These are phyloP conservation scores for Xylariales sp. DNA, from an alignment of 2,329 filamentous ascomycete genomes.

Conservation along the genomic window DNA sequence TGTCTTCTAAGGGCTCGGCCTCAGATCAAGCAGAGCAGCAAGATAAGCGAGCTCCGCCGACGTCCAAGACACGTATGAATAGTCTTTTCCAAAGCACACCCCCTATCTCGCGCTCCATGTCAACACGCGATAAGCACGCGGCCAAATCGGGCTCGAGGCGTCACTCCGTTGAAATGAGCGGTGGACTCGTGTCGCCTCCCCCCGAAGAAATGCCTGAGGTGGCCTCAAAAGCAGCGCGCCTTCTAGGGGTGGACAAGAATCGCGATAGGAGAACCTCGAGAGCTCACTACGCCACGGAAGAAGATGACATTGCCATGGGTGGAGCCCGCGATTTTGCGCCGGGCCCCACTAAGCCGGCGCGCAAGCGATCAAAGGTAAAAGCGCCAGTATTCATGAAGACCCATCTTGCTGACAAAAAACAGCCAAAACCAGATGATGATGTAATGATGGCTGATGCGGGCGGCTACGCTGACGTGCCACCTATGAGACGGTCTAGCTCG, in stretches of 20 bases:
- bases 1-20: slow-evolving; percentile 72
- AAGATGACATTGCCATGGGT: slow-evolving; percentile 64
- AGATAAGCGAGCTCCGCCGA: slow-evolving; percentile 58
- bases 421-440: slow-evolving; percentile 59
- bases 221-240: slow-evolving; percentile 80
- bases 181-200: slow-evolving; percentile 77
- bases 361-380: slow-evolving; percentile 59
- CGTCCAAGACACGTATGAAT: slow-evolving; percentile 66
- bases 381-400: slow-evolving; percentile 47
- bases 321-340: slow-evolving; percentile 54
- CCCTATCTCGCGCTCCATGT: slow-evolving; percentile 75
- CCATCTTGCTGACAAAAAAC: slow-evolving; percentile 37
- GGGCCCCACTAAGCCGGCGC: slow-evolving; percentile 60
- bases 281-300: slow-evolving; percentile 54
- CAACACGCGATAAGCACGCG: slow-evolving; percentile 72
- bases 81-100: slow-evolving; percentile 77
- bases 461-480: slow-evolving; percentile 60
- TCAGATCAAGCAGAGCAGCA: slow-evolving; percentile 68
- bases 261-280: slow-evolving; percentile 61
- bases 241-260: slow-evolving; percentile 70
- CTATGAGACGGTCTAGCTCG: slow-evolving; percentile 71
- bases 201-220: slow-evolving; percentile 74
- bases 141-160: slow-evolving; percentile 73
- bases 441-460: slow-evolving; percentile 66
- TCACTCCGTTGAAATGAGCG: slow-evolving; percentile 73